Evolutionary conservation across 306 rosid genomes (phyloP).

Genomic region (Trifolium repens): DNA sequence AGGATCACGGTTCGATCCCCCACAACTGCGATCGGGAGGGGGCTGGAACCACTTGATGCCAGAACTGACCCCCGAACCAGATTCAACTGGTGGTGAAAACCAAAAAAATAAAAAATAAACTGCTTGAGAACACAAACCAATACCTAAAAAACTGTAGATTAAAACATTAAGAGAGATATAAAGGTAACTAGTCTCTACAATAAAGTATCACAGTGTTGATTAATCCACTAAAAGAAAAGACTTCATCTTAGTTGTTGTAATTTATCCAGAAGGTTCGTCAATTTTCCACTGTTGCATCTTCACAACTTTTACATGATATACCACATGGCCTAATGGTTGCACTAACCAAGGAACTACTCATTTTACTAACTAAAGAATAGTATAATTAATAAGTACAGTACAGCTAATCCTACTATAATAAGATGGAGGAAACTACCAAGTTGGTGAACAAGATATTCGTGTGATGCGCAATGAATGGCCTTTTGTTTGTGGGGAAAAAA

Average conservation of each 20-base stretch:
- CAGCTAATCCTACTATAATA: slow-evolving; percentile 24
- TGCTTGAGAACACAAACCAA: background rate
- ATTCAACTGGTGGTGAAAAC: no score
- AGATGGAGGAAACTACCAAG: slow-evolving; percentile 22
- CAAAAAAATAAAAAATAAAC: no score
- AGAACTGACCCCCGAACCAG: no score
- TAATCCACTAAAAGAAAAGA: background rate
- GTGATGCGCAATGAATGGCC: slow-evolving; percentile 20
- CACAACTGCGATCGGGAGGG: no score
- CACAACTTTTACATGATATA: no score
- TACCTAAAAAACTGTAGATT: background rate
- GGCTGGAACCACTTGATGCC: no score
- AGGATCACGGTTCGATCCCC: no score
- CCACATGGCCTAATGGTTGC: background rate
- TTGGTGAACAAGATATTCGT: slow-evolving; percentile 14
- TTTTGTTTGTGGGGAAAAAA: slow-evolving; percentile 1
- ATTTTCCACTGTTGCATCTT: no score
- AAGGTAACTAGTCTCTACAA: background rate
- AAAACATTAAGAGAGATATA: background rate
- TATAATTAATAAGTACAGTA: slow-evolving; percentile 27
- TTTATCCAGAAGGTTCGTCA: no score
- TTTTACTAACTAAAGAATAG: slow-evolving; percentile 1
- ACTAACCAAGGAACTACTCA: slow-evolving; percentile 2
- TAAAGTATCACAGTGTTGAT: background rate
- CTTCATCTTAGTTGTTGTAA: no score